Evolutionary conservation across 2,329 filamentous ascomycete genomes (phyloP).

Genomic region (Colletotrichum australisinense): DNA sequence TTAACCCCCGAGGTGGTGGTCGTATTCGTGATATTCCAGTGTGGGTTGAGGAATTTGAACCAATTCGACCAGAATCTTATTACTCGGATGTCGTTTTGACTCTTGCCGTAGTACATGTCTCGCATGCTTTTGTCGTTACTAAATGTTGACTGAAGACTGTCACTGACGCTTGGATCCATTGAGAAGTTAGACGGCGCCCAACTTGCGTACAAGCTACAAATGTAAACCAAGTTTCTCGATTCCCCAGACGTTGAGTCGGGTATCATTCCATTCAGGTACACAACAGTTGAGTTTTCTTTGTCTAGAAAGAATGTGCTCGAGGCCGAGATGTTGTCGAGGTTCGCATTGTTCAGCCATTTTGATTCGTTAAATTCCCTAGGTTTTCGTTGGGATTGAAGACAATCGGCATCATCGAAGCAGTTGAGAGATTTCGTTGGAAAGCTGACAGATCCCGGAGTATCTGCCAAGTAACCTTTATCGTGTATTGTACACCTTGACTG

Average conservation of each 20-base stretch:
- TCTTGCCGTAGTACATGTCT: background rate
- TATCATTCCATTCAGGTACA: background rate
- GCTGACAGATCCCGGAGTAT: background rate
- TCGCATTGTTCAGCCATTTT: background rate
- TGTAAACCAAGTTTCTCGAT: background rate
- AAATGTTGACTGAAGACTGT: background rate
- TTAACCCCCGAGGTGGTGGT: background rate
- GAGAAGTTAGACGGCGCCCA: constrained; percentile 6
- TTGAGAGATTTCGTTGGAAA: background rate
- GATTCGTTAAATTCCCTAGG: background rate
- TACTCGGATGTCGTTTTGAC: background rate
- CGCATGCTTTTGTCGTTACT: background rate
- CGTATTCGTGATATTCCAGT: background rate
- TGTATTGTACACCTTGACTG: constrained; percentile 11
- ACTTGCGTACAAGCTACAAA: constrained; percentile 1
- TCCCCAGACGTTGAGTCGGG: background rate
- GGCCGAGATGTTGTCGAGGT: background rate
- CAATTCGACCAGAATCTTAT: background rate
- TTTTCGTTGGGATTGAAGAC: background rate
- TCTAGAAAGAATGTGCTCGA: background rate
- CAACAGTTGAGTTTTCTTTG: background rate
- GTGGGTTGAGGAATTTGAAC: background rate
- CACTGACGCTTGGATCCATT: background rate
- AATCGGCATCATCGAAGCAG: background rate
- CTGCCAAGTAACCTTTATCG: background rate